Evolutionary conservation across 225 moss, liverwort and hornwort species (phyloP).

Genomic region (Polytrichum commune): DNA sequence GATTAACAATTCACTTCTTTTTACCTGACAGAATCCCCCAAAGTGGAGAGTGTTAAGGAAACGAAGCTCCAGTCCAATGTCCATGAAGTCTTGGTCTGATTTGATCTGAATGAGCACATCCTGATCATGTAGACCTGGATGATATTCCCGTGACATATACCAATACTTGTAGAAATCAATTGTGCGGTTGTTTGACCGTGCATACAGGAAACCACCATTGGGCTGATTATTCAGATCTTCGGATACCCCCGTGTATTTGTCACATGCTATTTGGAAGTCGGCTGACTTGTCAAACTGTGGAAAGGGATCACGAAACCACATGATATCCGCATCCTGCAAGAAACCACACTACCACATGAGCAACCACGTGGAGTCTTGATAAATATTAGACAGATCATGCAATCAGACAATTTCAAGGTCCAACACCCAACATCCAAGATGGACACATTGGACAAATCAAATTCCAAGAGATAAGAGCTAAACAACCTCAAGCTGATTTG

Average conservation of each 20-base stretch:
- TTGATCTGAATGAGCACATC: slow-evolving; percentile 94
- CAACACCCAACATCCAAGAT: slow-evolving; percentile 5
- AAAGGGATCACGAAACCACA: slow-evolving; percentile 98
- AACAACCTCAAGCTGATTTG: neutral
- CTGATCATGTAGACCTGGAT: slow-evolving; percentile 86
- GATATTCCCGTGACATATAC: slow-evolving; percentile 63
- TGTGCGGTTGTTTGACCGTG: slow-evolving; percentile 79
- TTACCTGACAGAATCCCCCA: slow-evolving; percentile 90
- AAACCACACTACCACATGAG: slow-evolving; percentile 22
- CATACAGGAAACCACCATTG: slow-evolving; percentile 93
- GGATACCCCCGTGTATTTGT: slow-evolving; percentile 72
- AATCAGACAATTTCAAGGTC: too few species aligned
- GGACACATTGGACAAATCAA: neutral
- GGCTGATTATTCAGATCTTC: slow-evolving; percentile 72
- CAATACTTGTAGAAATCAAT: slow-evolving; percentile 86
- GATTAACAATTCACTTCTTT: neutral
- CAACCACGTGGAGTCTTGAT: neutral
- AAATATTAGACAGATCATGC: neutral
- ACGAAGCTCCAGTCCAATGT: slow-evolving; percentile 62
- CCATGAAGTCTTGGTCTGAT: slow-evolving; percentile 50
- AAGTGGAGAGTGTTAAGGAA: slow-evolving; percentile 81
- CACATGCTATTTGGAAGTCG: slow-evolving; percentile 94
- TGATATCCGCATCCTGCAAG: slow-evolving; percentile 92
- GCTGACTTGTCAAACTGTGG: slow-evolving; percentile 59
- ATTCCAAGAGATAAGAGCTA: neutral